phyloP scores from a whole-genome alignment of 176 grass and related monocot genomes.

The Oryza coarctata region DNA sequence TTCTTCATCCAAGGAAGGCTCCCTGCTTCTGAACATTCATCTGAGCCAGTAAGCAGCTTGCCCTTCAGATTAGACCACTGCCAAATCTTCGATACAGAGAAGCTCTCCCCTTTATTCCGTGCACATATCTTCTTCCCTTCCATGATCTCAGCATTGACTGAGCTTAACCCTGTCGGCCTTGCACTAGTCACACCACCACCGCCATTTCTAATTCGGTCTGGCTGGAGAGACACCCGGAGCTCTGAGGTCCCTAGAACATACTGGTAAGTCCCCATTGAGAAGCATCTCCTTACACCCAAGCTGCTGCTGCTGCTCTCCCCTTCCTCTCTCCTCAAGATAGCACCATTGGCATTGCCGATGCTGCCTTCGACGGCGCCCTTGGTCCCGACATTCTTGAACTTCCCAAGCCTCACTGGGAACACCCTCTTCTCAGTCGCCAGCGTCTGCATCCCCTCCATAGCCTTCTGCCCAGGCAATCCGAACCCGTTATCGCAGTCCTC shows the following conservation, averaged over 20 bases:
- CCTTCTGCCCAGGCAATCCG: conserved; percentile 29
- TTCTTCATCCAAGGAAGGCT: conserved; percentile 69
- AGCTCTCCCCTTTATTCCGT: conserved; percentile 74
- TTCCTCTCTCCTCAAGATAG: conserved; percentile 54
- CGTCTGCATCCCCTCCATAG: conserved; percentile 25
- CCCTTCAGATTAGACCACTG: conserved; percentile 74
- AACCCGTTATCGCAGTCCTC: conserved; percentile 38
- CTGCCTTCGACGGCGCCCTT: conserved; percentile 38
- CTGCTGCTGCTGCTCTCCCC: conserved; percentile 85
- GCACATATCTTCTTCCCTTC: conserved; percentile 71
- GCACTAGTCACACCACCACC: conserved; percentile 25
- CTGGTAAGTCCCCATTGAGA: conserved; percentile 89
- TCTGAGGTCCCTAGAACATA: conserved; percentile 75
- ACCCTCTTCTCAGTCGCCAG: conserved; percentile 53
- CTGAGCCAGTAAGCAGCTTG: conserved; percentile 52
- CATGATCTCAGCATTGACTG: conserved; percentile 45
- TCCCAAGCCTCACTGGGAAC: conserved; percentile 82
- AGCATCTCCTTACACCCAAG: conserved; percentile 89
- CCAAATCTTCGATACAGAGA: conserved; percentile 94
- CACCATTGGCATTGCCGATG: conserved; percentile 24
- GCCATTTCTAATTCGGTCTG: conserved; percentile 28
- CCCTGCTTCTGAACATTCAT: conserved; percentile 51
- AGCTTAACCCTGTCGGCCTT: conserved; percentile 42
- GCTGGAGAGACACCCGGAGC: conserved; percentile 63
- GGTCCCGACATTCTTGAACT: conserved; percentile 72